Percentiles rank a stretch among this genome's conserved stretches.
Evolutionary conservation across 345 rosid species (phyloP).

Genomic region (Eucalyptus paniculata): DNA sequence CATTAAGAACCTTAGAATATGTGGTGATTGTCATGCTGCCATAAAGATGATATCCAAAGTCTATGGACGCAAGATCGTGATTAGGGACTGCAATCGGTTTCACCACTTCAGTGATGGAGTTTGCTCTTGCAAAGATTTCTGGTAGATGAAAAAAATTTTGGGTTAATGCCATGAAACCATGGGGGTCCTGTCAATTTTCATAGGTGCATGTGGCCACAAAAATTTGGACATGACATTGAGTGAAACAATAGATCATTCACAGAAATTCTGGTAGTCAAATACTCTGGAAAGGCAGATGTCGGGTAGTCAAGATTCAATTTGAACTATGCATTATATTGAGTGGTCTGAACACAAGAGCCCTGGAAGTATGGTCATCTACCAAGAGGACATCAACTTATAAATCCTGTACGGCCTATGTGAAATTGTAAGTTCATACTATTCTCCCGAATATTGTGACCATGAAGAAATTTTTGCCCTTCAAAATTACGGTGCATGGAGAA

Average conservation of each 20-base stretch:
- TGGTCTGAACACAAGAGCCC: neutral
- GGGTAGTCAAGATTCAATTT: neutral
- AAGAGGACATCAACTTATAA: neutral
- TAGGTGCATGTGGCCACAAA: neutral
- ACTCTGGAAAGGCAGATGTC: neutral
- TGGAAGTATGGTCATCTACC: neutral
- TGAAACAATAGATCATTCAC: neutral
- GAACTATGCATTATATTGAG: neutral
- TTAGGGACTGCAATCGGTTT: slow-evolving; percentile 4
- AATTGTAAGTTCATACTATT: neutral
- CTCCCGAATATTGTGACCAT: neutral
- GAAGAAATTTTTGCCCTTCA: neutral
- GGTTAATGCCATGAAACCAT: neutral
- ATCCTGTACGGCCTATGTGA: neutral
- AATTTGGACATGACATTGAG: neutral
- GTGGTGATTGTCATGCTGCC: slow-evolving; percentile 1
- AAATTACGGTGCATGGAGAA: neutral
- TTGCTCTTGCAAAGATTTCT: slow-evolving; percentile 6
- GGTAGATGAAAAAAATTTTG: neutral
- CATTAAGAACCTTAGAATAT: slow-evolving; percentile 10
- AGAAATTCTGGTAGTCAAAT: neutral
- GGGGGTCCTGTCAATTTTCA: neutral
- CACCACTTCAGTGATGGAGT: slow-evolving; percentile 2
- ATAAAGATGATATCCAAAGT: slow-evolving; percentile 10
- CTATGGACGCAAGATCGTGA: neutral